Evolutionary conservation across 176 grass and related monocot genomes (phyloP), one percentile per base, ranked within the genome.

Genomic region (Tillandsia leiboldiana): DNA sequence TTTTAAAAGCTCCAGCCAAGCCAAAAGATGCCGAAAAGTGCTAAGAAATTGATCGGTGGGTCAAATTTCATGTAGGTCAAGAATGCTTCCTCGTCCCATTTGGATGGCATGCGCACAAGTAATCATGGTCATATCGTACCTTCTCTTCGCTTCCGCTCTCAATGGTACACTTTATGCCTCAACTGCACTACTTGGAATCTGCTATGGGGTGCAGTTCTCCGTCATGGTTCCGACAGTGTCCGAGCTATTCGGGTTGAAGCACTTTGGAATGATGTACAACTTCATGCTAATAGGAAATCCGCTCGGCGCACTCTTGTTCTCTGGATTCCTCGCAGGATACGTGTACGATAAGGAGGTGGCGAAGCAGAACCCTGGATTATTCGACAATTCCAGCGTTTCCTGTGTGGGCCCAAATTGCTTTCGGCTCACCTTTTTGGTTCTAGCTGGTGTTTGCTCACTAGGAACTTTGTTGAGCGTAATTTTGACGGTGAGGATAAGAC

Each of bases 281-380:
- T 91, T 91, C 83, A 96, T 91, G 92, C 53, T 96, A 67, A 49
- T 96, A 72, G 92, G 90, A 70, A 96, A 91, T 78, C 92, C 92
- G 0, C 72, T 96, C 0, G 92, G 92, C 2, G 92, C 92, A 12
- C 79, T 96, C 73, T 77, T 96, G 17, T 96, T 96, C 72, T 96
- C 92, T 0, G 88, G 78, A 53, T 73, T 91, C 79, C 88, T 96
- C 52, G 88, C 92, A n/a, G 92, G 92, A 5, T 91, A 91, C 22
- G 33, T 96, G 49, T 96, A 96, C 49, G 92, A 96, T 53, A 87
- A 80, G 24, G 92, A 96, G 67, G 88, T 87, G 24, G 78, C 48
- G 2, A 89, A 71, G 63, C 92, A 96, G 73, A 72, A 87, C 47
- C 88, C 92, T 9, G 78, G 73, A 1, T 73, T 85, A 8, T 53